phyloP scores from a whole-genome alignment of 768 basidiomycete genomes.

The Chalciporus sphaerocephalus region DNA sequence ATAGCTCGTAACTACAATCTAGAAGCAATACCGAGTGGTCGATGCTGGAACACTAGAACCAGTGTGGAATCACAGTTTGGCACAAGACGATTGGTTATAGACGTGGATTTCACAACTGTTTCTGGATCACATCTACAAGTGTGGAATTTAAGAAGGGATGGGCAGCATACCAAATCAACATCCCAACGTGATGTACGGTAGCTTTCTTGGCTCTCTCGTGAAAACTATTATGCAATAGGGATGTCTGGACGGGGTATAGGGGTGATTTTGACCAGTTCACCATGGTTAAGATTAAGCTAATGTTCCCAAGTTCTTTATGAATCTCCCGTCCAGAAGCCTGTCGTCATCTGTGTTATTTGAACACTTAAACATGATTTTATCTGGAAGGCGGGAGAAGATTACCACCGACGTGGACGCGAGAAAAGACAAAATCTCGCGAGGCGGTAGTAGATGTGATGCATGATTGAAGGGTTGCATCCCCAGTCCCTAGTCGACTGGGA shows the following conservation, averaged over 20 bases:
- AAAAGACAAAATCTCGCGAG: conserved; percentile 11
- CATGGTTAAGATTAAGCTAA: conserved; percentile 6
- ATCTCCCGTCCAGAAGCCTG: conserved; percentile 6
- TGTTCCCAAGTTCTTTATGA: conserved; percentile 15
- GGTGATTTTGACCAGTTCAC: neutral
- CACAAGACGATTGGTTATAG: neutral
- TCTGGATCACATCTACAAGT: conserved; percentile 14
- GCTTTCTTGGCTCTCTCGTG: conserved; percentile 24
- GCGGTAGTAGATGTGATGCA: neutral
- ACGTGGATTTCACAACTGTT: neutral
- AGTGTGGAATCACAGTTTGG: conserved; percentile 5
- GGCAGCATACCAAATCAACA: neutral
- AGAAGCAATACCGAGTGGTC: conserved; percentile 11
- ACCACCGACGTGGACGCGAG: conserved; percentile 18
- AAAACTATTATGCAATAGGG: neutral
- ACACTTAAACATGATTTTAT: neutral
- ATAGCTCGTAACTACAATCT: too few species aligned
- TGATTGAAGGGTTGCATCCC: neutral
- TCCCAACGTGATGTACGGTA: conserved; percentile 17
- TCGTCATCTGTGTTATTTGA: conserved; percentile 17
- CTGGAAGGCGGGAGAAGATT: neutral
- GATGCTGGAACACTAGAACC: conserved; percentile 20
- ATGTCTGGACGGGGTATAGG: accelerated
- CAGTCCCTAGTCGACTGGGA: neutral
- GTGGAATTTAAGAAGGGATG: neutral